A percentile compares a stretch with the other conserved stretches of the same genome.
Conservation (phyloP, 805 yeast species). For the Starmerella apis region DNA sequence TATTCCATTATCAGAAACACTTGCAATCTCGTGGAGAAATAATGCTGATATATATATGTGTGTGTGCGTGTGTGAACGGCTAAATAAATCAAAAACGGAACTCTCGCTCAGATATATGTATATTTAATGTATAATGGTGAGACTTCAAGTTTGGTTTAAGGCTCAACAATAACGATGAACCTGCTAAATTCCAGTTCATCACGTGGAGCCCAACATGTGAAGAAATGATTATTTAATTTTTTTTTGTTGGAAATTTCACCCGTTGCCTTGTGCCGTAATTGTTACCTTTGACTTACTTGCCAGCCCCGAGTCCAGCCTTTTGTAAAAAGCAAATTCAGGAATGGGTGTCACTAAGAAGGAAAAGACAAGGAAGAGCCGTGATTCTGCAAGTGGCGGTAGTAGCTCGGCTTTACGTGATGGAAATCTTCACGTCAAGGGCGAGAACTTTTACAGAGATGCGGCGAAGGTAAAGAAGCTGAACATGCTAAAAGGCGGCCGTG, state of each 20-base stretch:
- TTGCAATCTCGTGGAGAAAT: too few species aligned
- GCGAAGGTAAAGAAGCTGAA: conserved; percentile 78
- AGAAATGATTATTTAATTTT: conserved; percentile 7
- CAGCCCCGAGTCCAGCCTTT: neutral
- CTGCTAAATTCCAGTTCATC: neutral
- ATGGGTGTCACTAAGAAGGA: conserved; percentile 96
- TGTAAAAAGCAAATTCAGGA: too few species aligned
- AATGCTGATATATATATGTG: too few species aligned
- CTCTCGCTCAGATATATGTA: too few species aligned
- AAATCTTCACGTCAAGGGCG: conserved; percentile 88
- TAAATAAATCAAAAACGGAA: too few species aligned
- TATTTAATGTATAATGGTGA: too few species aligned
- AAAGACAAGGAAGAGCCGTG: conserved; percentile 70
- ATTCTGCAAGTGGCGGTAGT: conserved; percentile 31
- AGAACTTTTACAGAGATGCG: conserved; percentile 86
- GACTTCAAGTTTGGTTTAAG: too few species aligned
- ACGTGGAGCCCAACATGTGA: neutral
- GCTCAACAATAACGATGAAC: neutral
- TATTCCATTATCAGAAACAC: too few species aligned
- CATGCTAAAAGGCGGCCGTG: conserved; percentile 89
- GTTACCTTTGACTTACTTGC: neutral
- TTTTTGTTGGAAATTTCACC: conserved; percentile 4
- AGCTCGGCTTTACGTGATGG: conserved; percentile 52
- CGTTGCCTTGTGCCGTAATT: neutral
- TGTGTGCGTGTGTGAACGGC: too few species aligned